Conservation (phyloP, 1,284 basidiomycete genomes). For the Coriolopsis trogii region DNA sequence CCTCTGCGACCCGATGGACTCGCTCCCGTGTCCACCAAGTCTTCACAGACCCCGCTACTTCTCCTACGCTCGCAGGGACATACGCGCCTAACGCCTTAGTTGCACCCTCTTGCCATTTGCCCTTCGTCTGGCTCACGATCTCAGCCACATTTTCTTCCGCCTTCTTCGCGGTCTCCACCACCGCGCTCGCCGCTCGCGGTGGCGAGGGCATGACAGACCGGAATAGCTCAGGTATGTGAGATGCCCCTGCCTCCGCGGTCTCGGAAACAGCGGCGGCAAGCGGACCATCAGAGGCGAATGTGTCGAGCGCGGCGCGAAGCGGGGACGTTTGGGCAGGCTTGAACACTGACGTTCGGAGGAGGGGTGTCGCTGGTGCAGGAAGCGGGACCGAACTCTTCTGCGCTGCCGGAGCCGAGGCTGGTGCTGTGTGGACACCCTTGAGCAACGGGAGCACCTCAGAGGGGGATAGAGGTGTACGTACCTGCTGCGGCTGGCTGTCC, state of each 20-base stretch:
- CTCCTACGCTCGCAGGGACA: slow-evolving; percentile 37
- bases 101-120: slow-evolving; percentile 21
- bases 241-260: slow-evolving; percentile 43
- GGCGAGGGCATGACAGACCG: slow-evolving; percentile 45
- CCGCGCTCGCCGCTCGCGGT: slow-evolving; percentile 29
- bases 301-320: slow-evolving; percentile 51
- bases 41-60: slow-evolving; percentile 24
- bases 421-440: slow-evolving; percentile 13
- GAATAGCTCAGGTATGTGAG: slow-evolving; percentile 63
- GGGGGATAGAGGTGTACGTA: slow-evolving; percentile 19
- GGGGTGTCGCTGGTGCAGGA: slow-evolving; percentile 40
- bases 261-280: slow-evolving; percentile 51
- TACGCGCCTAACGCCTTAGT: slow-evolving; percentile 19
- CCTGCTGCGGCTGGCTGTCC: slow-evolving; percentile 46
- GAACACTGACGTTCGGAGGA: slow-evolving; percentile 54
- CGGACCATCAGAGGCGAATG: slow-evolving; percentile 59
- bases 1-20: slow-evolving; percentile 52
- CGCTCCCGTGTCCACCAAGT: slow-evolving; percentile 65
- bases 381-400: slow-evolving; percentile 25
- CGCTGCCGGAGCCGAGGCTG: slow-evolving; percentile 27
- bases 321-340: slow-evolving; percentile 46
- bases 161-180: slow-evolving; percentile 25
- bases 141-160: slow-evolving; percentile 27
- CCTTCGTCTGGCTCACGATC: slow-evolving; percentile 17
- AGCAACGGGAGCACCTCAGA: background rate